These are phyloP conservation scores for Akanthomyces uredinophilus DNA, from an alignment of 2,329 filamentous ascomycete species.

Conservation along the genomic window DNA sequence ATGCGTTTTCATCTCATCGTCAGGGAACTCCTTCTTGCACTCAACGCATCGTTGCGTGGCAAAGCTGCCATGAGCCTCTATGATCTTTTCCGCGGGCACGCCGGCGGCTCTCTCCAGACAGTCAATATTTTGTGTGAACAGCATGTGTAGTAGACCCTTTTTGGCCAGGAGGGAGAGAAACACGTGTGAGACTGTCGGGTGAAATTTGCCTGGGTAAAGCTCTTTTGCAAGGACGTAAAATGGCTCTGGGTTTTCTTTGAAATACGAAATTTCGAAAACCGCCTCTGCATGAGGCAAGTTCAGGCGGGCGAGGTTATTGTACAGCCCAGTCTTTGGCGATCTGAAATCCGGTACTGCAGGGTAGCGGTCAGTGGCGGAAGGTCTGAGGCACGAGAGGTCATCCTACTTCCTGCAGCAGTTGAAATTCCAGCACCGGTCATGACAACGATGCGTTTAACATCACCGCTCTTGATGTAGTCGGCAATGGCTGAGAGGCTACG, in stretches of 20 bases:
- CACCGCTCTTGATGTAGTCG: slow-evolving; percentile 69
- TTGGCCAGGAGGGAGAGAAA: slow-evolving; percentile 79
- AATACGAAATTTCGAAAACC: slow-evolving; percentile 90
- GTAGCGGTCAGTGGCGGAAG: background rate
- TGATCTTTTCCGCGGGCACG: slow-evolving; percentile 71
- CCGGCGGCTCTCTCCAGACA: slow-evolving; percentile 86
- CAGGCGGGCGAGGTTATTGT: slow-evolving; percentile 82
- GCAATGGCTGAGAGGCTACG: slow-evolving; percentile 71
- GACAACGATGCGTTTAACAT: slow-evolving; percentile 69
- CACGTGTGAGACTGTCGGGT: slow-evolving; percentile 82
- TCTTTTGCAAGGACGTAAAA: slow-evolving; percentile 93
- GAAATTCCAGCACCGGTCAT: slow-evolving; percentile 90
- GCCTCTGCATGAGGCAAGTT: slow-evolving; percentile 86
- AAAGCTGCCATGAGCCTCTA: slow-evolving; percentile 95
- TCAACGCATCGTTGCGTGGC: slow-evolving; percentile 88
- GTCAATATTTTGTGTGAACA: slow-evolving; percentile 98
- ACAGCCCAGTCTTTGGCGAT: slow-evolving; percentile 87
- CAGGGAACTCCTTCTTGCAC: slow-evolving; percentile 68
- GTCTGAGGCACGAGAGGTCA: background rate
- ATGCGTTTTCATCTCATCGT: slow-evolving; percentile 65
- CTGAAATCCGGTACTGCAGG: slow-evolving; percentile 82
- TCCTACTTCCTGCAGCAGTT: slow-evolving; percentile 60
- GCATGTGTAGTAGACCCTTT: slow-evolving; percentile 73
- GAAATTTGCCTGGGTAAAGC: slow-evolving; percentile 83
- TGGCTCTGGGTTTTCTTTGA: slow-evolving; percentile 74